Base-by-base conservation (phyloP, 768 basidiomycete species). In the Amanita pallidorosea region DNA sequence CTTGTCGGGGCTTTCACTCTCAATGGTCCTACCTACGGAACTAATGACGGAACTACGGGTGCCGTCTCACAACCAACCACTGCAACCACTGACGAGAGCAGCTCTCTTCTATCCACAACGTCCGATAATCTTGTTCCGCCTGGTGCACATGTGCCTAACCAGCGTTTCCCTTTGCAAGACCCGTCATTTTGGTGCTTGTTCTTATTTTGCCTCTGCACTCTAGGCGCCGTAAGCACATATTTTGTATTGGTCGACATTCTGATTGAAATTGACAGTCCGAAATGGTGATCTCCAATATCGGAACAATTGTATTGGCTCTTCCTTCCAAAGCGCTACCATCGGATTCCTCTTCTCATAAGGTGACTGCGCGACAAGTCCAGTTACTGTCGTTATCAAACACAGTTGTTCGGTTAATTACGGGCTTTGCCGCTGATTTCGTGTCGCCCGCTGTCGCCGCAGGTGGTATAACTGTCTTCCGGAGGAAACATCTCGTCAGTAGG, bases 271-370 rank as follows among this genome's bases (percentile, higher is more conserved):
- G 52, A 40, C 36, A 87, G 84, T 77, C 75, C 42, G 87, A 89
- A 63, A 89, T 88, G 86, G 72, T 91, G 18, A 80, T 90, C 17
- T 83, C 86, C 17, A 91, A 88, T 58, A 81, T 91, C 43, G 88
- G 86, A 34, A 80, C 83, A 1, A 84, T 90, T 46, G 74, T 83
- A 12, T 65, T 83, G 4, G 81, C 88, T 12, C 73, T 88, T 33
- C 77, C 80, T 7, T 59, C 65, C 13, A 47, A 55, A 9, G 56
- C 62, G 4, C 33, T 33, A 17, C 56, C 47, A n/a, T 25, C 33
- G 54, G 13, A 47, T 53, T 36, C 53, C 50, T 31, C 63, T 17
- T 60, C 65, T 13, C 56, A 66, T 15, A 64, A 70, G 38, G 56
- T 61, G 29, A 74, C 80, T 3, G 68, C 82, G 5, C 70, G 69